phyloP scores from a whole-genome alignment of 495 filamentous ascomycete genomes.

The Tuber borchii region DNA sequence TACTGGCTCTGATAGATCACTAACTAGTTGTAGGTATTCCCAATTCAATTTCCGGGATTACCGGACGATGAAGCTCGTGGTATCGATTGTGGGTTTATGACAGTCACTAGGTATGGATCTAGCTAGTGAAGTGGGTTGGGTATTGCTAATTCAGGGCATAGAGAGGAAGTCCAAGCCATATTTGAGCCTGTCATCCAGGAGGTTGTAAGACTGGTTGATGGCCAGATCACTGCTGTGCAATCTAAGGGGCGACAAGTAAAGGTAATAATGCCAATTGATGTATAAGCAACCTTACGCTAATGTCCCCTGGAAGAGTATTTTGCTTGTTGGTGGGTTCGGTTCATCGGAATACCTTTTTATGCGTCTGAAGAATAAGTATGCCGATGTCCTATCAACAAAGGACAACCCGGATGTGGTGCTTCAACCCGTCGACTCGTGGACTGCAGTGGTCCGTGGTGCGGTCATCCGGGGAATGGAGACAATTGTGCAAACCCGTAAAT shows the following conservation, averaged over 20 bases:
- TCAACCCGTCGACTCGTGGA: conserved; percentile 45
- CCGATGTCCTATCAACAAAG: conserved; percentile 46
- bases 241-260: conserved; percentile 32
- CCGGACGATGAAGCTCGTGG: conserved; percentile 61
- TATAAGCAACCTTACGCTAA: conserved; percentile 34
- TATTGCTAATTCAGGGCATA: conserved; percentile 16
- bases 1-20: conserved; percentile 7
- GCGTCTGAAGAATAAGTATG: conserved; percentile 47
- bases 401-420: conserved; percentile 46
- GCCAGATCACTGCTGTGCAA: conserved; percentile 49
- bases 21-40: conserved; percentile 40
- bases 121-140: conserved; percentile 35
- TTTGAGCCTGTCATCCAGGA: conserved; percentile 56
- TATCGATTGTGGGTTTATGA: conserved; percentile 59
- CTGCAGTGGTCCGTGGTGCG: conserved; percentile 64
- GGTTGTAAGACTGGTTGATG: conserved; percentile 54
- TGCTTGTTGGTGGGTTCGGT: conserved; percentile 71
- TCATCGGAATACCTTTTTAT: conserved; percentile 59
- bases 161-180: conserved; percentile 48
- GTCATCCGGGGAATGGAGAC: conserved; percentile 55
- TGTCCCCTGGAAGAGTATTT: conserved; percentile 43
- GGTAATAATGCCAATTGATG: conserved; percentile 39
- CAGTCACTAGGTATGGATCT: conserved; percentile 50
- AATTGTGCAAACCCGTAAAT: conserved; percentile 47
- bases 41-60: conserved; percentile 56